Conservation (phyloP, 805 yeast genomes). For the Blastobotrys americana region DNA sequence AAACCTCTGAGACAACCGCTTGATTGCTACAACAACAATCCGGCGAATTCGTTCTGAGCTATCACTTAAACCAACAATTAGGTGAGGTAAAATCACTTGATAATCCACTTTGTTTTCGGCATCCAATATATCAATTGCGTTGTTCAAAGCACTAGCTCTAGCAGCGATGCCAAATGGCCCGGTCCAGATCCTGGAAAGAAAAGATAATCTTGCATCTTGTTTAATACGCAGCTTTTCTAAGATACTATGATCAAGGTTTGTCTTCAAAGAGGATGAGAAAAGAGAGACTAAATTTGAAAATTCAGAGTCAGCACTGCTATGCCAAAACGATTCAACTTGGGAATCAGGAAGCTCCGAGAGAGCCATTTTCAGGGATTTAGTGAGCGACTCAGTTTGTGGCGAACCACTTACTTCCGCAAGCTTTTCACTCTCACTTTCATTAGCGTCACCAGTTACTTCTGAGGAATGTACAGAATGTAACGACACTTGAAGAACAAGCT, state of each 20-base stretch:
- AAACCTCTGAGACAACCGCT: slow-evolving; percentile 20
- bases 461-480: slow-evolving; percentile 30
- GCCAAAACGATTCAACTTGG: slow-evolving; percentile 13
- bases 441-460: slow-evolving; percentile 6
- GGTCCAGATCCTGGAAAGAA: slow-evolving; percentile 31
- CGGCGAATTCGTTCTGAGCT: slow-evolving; percentile 29
- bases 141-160: slow-evolving; percentile 30
- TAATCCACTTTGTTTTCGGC: slow-evolving; percentile 21
- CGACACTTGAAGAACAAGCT: slow-evolving; percentile 63
- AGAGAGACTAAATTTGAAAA: slow-evolving; percentile 6
- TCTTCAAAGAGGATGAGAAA: slow-evolving; percentile 5
- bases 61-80: slow-evolving; percentile 30
- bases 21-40: slow-evolving; percentile 23
- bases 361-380: slow-evolving; percentile 1
- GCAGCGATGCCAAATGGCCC: slow-evolving; percentile 31
- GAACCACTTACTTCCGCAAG: slow-evolving; percentile 17
- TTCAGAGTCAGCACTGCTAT: slow-evolving; percentile 8
- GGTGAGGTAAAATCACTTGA: slow-evolving; percentile 30
- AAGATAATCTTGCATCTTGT: slow-evolving; percentile 21
- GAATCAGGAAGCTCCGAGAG: slow-evolving; percentile 7
- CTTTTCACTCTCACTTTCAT: not conserved
- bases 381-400: slow-evolving; percentile 6
- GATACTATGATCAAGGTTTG: not conserved
- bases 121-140: slow-evolving; percentile 15
- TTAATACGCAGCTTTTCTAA: slow-evolving; percentile 6